A percentile compares a stretch with the other conserved stretches of the same genome.
These are phyloP conservation scores for Beta macrorhiza DNA, from an alignment of 179 eudicot species.

Conservation along the genomic window DNA sequence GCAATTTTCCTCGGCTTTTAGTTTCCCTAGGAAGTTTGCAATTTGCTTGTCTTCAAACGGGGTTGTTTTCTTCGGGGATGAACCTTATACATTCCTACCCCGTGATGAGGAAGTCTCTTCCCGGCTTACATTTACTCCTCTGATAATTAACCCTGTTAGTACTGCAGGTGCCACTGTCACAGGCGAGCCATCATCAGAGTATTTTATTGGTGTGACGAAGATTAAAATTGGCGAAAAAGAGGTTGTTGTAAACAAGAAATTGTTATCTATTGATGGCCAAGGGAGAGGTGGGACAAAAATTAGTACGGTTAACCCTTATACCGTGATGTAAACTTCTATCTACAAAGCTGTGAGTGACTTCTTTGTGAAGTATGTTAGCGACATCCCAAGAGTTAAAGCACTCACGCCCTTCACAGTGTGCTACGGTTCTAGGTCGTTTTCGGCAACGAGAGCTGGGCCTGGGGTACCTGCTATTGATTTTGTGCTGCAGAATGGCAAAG, in stretches of 20 bases:
- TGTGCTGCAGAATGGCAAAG: conserved; percentile 29
- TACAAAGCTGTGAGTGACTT: conserved; percentile 29
- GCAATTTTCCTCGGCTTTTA: conserved; percentile 36
- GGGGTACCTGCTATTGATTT: conserved; percentile 36
- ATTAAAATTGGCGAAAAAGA: conserved; percentile 24
- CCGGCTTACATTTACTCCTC: conserved; percentile 41
- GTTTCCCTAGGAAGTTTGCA: conserved; percentile 44
- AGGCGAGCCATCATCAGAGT: conserved; percentile 35
- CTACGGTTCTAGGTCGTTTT: conserved; percentile 24
- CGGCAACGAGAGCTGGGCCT: conserved; percentile 29
- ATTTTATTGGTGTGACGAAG: conserved; percentile 29
- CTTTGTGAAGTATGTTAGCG: conserved; percentile 29
- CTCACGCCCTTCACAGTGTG: conserved; percentile 46
- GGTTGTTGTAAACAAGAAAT: conserved; percentile 26
- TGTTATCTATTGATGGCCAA: conserved; percentile 26
- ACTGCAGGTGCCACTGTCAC: conserved; percentile 17
- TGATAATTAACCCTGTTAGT: conserved; percentile 36
- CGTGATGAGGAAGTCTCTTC: conserved; percentile 41
- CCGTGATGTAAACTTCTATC: conserved; percentile 40
- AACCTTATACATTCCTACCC: conserved; percentile 45
- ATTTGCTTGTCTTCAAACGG: conserved; percentile 43
- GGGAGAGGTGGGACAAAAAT: conserved; percentile 47
- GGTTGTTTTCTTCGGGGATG: conserved; percentile 46
- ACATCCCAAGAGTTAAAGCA: conserved; percentile 30
- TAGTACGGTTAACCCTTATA: conserved; percentile 48